phyloP scores from a whole-genome alignment of 345 rosid species.

The Kandelia obovata region DNA sequence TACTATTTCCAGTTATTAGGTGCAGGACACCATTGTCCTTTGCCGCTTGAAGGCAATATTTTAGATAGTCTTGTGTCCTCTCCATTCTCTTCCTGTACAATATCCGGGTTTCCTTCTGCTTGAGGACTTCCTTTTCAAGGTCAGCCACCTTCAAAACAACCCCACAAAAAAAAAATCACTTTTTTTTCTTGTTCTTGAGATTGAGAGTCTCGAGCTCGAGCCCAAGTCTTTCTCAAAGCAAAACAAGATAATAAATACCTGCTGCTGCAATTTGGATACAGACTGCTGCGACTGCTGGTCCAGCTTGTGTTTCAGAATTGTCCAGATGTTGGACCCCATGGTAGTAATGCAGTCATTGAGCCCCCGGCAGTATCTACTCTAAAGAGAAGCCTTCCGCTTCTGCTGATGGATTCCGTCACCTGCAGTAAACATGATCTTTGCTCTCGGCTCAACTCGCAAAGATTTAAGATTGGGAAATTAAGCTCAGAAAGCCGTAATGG shows the following conservation, averaged over 20 bases:
- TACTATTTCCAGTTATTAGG: conserved; percentile 26
- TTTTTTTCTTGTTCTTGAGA: no score
- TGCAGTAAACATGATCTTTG: neutral
- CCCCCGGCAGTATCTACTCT: conserved; percentile 13
- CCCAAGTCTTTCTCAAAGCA: no score
- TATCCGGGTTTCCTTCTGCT: conserved; percentile 38
- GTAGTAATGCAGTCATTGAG: conserved; percentile 21
- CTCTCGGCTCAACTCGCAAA: no score
- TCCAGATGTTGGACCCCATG: conserved; percentile 21
- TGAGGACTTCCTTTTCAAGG: conserved; percentile 36
- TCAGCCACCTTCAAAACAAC: conserved; percentile 31
- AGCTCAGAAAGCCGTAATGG: no score
- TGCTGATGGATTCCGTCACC: neutral
- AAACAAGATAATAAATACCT: conserved; percentile 16
- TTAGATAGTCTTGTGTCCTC: conserved; percentile 51
- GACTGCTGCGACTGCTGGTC: conserved; percentile 10
- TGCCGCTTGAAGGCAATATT: conserved; percentile 56
- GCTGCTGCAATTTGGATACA: conserved; percentile 27
- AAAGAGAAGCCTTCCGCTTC: neutral
- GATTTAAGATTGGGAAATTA: no score
- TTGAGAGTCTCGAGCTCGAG: no score
- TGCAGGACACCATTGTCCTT: conserved; percentile 51
- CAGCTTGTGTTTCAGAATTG: neutral
- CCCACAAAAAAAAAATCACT: neutral
- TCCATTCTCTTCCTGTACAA: conserved; percentile 46